These are phyloP conservation scores for Aspergillus spinulosporus DNA, from an alignment of 2,329 filamentous ascomycete species.

Conservation along the genomic window DNA sequence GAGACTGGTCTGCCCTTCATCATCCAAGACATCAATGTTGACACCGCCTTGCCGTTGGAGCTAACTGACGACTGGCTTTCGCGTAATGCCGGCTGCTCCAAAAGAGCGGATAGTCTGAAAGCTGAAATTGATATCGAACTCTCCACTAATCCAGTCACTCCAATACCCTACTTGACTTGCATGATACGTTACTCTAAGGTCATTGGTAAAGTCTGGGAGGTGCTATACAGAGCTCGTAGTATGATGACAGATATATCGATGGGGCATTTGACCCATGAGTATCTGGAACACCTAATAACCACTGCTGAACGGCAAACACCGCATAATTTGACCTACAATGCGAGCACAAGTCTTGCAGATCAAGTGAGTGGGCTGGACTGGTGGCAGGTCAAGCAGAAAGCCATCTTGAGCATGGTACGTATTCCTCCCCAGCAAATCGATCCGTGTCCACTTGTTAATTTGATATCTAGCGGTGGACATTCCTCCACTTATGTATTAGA, in stretches of 20 bases:
- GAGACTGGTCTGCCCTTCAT: constrained; percentile 30
- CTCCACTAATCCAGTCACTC: constrained; percentile 5
- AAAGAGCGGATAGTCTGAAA: no score
- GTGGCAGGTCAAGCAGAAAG: no score
- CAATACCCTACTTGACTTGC: no score
- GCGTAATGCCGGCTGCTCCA: not conserved
- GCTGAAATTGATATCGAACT: constrained; percentile 19
- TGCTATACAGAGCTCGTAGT: constrained; percentile 20
- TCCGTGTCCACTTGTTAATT: no score
- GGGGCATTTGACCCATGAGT: not conserved
- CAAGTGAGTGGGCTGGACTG: no score
- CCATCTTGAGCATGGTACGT: no score
- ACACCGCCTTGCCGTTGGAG: constrained; percentile 19
- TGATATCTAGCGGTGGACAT: no score
- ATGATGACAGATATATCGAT: not conserved
- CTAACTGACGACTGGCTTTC: no score
- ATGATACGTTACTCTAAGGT: constrained; percentile 25
- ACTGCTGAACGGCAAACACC: no score
- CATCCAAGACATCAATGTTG: constrained; percentile 28
- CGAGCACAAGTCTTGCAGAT: no score
- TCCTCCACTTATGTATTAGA: no score
- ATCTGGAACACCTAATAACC: not conserved
- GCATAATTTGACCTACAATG: not conserved
- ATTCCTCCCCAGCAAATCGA: no score
- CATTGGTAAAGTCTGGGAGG: constrained; percentile 27